These are phyloP conservation scores for Cutaneotrichosporon sp. DNA, from an alignment of 1,284 basidiomycete species.

Conservation along the genomic window DNA sequence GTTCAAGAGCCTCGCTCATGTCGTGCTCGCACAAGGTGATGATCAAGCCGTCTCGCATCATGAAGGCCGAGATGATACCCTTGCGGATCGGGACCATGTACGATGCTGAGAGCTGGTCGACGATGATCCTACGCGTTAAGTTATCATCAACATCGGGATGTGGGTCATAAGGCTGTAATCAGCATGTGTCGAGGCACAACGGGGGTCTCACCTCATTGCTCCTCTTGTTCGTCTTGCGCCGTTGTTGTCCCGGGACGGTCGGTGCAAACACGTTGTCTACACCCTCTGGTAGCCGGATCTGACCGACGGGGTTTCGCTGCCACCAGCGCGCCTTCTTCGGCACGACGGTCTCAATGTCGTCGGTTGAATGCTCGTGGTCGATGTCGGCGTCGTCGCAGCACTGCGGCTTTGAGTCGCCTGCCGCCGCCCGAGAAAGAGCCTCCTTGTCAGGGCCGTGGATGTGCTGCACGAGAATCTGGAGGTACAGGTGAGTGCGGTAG, in stretches of 20 bases:
- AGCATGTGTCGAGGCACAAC: background rate
- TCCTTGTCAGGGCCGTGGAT: conserved; percentile 35
- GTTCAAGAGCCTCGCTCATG: conserved; percentile 39
- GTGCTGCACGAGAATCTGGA: conserved; percentile 47
- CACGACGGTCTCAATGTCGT: background rate
- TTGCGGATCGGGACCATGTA: conserved; percentile 48
- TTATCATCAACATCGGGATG: conserved; percentile 15
- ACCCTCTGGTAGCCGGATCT: conserved; percentile 39
- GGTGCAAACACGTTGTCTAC: conserved; percentile 47
- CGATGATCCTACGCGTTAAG: conserved; percentile 38
- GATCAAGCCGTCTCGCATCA: conserved; percentile 46
- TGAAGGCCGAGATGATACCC: conserved; percentile 43
- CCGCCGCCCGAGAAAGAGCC: conserved; percentile 17
- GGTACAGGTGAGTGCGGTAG: conserved; percentile 46
- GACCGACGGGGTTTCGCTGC: conserved; percentile 1
- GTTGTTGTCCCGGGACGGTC: conserved; percentile 12
- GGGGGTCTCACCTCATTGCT: background rate
- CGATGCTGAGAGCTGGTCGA: conserved; percentile 45
- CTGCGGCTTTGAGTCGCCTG: background rate
- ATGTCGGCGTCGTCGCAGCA: background rate
- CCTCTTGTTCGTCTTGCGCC: conserved; percentile 2
- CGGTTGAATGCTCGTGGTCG: background rate
- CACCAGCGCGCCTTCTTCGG: conserved; percentile 5
- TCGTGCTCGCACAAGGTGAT: conserved; percentile 41
- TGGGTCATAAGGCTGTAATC: background rate